phyloP scores from a whole-genome alignment of 768 basidiomycete genomes.

The Lactarius psammicola region DNA sequence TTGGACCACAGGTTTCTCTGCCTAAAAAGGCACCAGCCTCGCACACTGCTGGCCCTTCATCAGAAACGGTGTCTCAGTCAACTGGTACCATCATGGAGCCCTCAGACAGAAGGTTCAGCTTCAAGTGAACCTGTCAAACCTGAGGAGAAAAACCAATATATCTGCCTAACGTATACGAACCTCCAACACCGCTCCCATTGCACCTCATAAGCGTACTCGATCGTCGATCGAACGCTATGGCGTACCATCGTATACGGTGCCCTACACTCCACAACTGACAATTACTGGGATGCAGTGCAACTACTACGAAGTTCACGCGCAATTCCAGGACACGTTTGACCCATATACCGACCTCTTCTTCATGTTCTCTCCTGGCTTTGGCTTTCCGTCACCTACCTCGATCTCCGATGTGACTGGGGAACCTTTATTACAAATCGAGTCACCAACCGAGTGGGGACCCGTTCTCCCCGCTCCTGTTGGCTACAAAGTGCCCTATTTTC shows the following conservation, averaged over 20 bases:
- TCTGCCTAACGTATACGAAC: slow-evolving; percentile 74
- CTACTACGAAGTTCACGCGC: slow-evolving; percentile 81
- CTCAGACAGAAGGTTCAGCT: slow-evolving; percentile 12
- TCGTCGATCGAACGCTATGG: slow-evolving; percentile 76
- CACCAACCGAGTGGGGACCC: slow-evolving; percentile 87
- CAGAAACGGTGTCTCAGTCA: slow-evolving; percentile 17
- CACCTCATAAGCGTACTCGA: slow-evolving; percentile 64
- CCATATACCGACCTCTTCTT: slow-evolving; percentile 98
- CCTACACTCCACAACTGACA: slow-evolving; percentile 80
- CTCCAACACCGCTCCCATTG: slow-evolving; percentile 76
- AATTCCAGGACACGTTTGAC: slow-evolving; percentile 88
- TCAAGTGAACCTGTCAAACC: slow-evolving; percentile 18
- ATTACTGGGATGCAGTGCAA: slow-evolving; percentile 85
- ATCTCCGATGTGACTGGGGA: slow-evolving; percentile 56
- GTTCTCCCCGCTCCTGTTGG: slow-evolving; percentile 82
- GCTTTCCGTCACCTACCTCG: slow-evolving; percentile 85
- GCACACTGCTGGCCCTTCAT: slow-evolving; percentile 30
- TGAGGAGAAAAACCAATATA: slow-evolving; percentile 52
- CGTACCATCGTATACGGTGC: slow-evolving; percentile 87
- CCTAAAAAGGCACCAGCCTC: slow-evolving; percentile 46
- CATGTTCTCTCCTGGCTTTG: slow-evolving; percentile 94
- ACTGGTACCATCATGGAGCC: slow-evolving; percentile 14
- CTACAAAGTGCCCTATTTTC: slow-evolving; percentile 91
- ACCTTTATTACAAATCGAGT: slow-evolving; percentile 79
- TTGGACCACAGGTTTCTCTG: slow-evolving; percentile 93